A percentile compares a stretch with the other conserved stretches of the same genome.
These are phyloP conservation scores for Stereum hirsutum DNA, from an alignment of 1,284 basidiomycete genomes.

Conservation along the genomic window DNA sequence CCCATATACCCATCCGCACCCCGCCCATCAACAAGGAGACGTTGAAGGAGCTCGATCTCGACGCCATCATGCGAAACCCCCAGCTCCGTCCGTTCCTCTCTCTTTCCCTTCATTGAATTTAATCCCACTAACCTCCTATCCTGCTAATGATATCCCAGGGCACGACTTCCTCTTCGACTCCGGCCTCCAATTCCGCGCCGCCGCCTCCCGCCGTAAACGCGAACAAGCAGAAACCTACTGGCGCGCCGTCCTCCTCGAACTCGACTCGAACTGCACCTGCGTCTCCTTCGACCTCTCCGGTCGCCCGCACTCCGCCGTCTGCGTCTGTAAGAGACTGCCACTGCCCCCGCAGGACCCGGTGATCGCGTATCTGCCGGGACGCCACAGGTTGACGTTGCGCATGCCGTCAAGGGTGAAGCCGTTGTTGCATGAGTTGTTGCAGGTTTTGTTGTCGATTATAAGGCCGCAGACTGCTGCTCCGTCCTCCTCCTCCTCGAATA, in stretches of 20 bases:
- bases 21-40: conserved; percentile 82
- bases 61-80: conserved; percentile 80
- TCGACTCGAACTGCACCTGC: conserved; percentile 79
- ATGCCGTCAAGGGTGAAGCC: conserved; percentile 70
- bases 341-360: conserved; percentile 31
- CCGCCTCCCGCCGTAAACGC: conserved; percentile 63
- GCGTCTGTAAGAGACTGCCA: conserved; percentile 31
- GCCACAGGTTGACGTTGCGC: conserved; percentile 44
- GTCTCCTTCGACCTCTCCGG: conserved; percentile 60
- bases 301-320: conserved; percentile 36
- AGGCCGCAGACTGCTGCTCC: conserved; percentile 39
- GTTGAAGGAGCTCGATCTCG: conserved; percentile 78
- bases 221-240: conserved; percentile 79
- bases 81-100: conserved; percentile 65
- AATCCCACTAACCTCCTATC: conserved; percentile 6
- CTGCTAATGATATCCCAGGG: too few relatives aligned
- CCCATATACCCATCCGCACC: conserved; percentile 56
- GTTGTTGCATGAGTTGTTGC: conserved; percentile 71
- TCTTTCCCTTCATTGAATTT: conserved; percentile 4
- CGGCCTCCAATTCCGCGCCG: conserved; percentile 65
- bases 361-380: conserved; percentile 33
- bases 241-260: conserved; percentile 72
- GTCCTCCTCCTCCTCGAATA: conserved; percentile 24
- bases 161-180: conserved; percentile 89
- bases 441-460: conserved; percentile 80